phyloP scores from a whole-genome alignment of 225 moss, liverwort and hornwort genomes.

The Neckera pumila region DNA sequence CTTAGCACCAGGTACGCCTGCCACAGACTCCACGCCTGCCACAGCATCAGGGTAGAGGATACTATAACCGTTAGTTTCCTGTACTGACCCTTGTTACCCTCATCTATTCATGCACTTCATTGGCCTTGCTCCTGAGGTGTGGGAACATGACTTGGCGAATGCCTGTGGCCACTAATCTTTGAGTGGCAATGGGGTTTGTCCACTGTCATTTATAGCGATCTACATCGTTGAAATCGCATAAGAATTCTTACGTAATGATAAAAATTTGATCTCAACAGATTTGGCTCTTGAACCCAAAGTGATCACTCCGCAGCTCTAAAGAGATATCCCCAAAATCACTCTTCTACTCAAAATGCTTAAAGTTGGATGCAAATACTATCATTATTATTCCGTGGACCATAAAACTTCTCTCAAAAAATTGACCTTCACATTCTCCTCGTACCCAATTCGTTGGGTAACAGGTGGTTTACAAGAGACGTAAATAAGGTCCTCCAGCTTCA shows the following conservation, averaged over 20 bases:
- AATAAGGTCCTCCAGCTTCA: too few relatives aligned
- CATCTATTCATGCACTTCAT: neutral
- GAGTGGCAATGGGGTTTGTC: neutral
- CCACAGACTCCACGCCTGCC: conserved; percentile 1
- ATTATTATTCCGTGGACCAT: neutral
- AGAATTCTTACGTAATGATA: too few relatives aligned
- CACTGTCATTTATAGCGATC: neutral
- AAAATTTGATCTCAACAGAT: neutral
- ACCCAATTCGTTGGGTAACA: neutral
- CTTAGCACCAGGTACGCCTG: conserved; percentile 8
- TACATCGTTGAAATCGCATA: neutral
- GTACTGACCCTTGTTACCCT: neutral
- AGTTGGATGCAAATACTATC: neutral
- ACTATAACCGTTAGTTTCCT: neutral
- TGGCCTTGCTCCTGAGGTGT: neutral
- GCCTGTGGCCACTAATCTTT: neutral
- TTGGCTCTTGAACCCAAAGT: neutral
- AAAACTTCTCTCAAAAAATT: neutral
- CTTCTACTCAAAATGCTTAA: neutral
- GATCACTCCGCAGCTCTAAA: neutral
- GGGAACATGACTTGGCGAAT: neutral
- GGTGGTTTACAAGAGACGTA: neutral
- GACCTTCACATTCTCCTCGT: neutral
- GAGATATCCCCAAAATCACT: neutral
- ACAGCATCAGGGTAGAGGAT: neutral